Evolutionary conservation across 1,284 basidiomycete species (phyloP), one percentile per base, ranked within the genome.

Genomic region (Melampsora larici-populina): DNA sequence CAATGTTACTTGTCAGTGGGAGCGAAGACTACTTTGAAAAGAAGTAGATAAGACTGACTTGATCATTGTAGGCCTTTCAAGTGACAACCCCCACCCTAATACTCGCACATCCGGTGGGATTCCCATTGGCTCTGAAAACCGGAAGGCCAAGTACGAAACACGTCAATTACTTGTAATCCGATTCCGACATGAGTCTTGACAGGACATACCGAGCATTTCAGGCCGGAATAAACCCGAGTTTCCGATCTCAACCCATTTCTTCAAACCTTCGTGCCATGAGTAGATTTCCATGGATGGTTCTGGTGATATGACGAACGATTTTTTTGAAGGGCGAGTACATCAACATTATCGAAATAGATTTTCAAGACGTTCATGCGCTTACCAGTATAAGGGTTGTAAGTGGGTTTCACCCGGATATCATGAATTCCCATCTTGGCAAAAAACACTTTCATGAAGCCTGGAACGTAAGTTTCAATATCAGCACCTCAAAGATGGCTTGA

Each of bases 21-120:
- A 13, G 29, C 7, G 36, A 9, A 21, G 46, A 21, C 48, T 29
- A 13, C 8, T n/a, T 4, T 24, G 40, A 58, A 18, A 21, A 46
- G 43, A 18, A 1, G 40, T 26, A 24, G 9, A n/a, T n/a, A 24
- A 58, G 8, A 85, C 89, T 79, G 80, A 92, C 92, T 93, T 89
- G 86, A 99, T 99, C 97, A 99, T 99, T 0, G 97, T 99, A n/a
- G 97, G 97, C 79, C 97, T 87, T 86, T 99, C 97, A 48, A 99
- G 87, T 82, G 90, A 90, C 80, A 99, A 89, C 75, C 97, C 97
- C 94, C 96, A 99, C 24, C 97, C 97, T 80, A 97, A 91, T 2
- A 98, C 96, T 70, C 95, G 91, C 13, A 99, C 94, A 81, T 95
- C 94, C 81, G 94, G 93, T 2, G 97, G 97, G 83, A 99, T 90